Evolutionary conservation across 805 yeast genomes (phyloP), one percentile per base, ranked within the genome.

Genomic region (Myxozyma mucilagina): DNA sequence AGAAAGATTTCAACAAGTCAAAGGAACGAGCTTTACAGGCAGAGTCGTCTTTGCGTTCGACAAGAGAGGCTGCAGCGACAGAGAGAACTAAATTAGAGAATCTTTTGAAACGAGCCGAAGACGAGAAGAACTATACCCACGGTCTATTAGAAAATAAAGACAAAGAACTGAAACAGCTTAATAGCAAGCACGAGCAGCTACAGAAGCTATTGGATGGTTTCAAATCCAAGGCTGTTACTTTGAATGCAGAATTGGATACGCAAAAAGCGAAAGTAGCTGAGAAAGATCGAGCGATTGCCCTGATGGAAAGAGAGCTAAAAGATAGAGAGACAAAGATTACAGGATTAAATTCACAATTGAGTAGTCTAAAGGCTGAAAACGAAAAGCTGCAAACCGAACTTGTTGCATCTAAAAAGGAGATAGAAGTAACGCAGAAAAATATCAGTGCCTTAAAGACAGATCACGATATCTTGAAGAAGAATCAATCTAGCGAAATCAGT

Each of bases 211-310:
- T 68, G 1, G 45, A 48, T 2, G 49, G 53, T 1, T 64, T 71
- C 1, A 69, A 67, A 42, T 39, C 65, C 34, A 68, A 66, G 11
- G 61, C 74, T 1, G 60, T 68, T 1, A 60, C 53, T 1, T 65
- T 77, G 41, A 73, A 77, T 51, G 65, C 71, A 2, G 71, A 75
- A 2, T 76, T 79, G 53, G 61, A 64, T 4, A 73, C 71, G 4
- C 70, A 76, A 18, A 65, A 65, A 4, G 20, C 34, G 44, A 32
- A 35, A 34, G 29, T 47, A 16, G 61, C 75, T 0, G 63, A 66
- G n/a, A 59, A 74, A 5, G 56, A 67, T 9, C 55, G 55, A 10
- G 53, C 76, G 31, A 70, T 68, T 16, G 64, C 64, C 1, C 72
- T 73, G 11, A 62, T 78, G 2, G 67, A 70, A 5, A 69, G 63